Conservation (phyloP, 2,329 filamentous ascomycete species). For the Cercospora citrullina region DNA sequence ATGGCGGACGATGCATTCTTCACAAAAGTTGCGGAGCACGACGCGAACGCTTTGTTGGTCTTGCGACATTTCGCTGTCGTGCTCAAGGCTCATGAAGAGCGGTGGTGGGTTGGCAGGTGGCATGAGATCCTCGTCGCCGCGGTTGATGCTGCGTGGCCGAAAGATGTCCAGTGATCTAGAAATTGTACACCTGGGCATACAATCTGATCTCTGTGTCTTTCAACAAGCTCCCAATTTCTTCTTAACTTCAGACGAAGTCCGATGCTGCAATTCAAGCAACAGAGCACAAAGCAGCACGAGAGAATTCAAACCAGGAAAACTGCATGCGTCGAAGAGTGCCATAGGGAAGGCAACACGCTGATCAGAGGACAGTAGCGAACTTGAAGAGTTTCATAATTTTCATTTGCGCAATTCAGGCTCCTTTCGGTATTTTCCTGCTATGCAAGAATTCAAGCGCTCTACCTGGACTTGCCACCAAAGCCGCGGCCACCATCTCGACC, state of each 20-base stretch:
- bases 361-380: background rate
- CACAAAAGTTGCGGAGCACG: constrained; percentile 23
- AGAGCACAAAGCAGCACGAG: background rate
- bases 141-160: constrained; percentile 18
- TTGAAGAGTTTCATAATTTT: background rate
- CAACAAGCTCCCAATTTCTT: background rate
- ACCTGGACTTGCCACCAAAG: constrained; percentile 27
- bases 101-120: constrained; percentile 33
- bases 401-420: background rate
- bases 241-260: background rate
- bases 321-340: background rate
- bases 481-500: constrained; percentile 26
- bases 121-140: constrained; percentile 26
- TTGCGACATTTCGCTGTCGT: constrained; percentile 27
- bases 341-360: background rate
- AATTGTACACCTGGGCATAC: background rate
- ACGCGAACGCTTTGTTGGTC: constrained; percentile 27
- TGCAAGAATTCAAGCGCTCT: background rate
- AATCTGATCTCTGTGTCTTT: background rate
- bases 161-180: background rate
- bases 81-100: constrained; percentile 21
- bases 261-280: background rate
- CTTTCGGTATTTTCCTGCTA: background rate
- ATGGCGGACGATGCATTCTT: constrained; percentile 31
- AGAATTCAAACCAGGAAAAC: background rate